Evolutionary conservation across 1,284 basidiomycete species (phyloP).

Genomic region (Porphyrellus sp.): DNA sequence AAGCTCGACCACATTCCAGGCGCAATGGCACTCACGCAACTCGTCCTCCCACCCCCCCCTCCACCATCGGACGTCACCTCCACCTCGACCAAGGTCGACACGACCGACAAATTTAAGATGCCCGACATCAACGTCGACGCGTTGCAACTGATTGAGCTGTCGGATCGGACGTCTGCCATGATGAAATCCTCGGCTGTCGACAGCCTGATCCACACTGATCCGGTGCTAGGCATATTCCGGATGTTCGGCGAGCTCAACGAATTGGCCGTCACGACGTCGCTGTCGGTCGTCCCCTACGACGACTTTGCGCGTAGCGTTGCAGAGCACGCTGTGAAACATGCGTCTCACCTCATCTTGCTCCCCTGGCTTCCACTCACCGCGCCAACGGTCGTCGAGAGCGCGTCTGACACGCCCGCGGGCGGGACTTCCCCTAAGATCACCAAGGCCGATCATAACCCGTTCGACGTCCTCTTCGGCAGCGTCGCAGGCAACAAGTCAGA

Average conservation of each 20-base stretch:
- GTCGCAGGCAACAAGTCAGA: slow-evolving; percentile 3
- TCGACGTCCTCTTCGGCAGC: slow-evolving; percentile 59
- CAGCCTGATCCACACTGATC: slow-evolving; percentile 71
- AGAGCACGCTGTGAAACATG: slow-evolving; percentile 59
- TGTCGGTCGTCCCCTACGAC: slow-evolving; percentile 67
- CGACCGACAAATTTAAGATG: slow-evolving; percentile 6
- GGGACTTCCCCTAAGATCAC: not conserved
- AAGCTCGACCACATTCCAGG: slow-evolving; percentile 83
- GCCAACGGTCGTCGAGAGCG: slow-evolving; percentile 4
- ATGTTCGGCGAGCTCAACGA: slow-evolving; percentile 80
- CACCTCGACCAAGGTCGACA: slow-evolving; percentile 11
- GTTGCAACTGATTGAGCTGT: slow-evolving; percentile 84
- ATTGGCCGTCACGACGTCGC: slow-evolving; percentile 61
- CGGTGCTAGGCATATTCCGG: slow-evolving; percentile 78
- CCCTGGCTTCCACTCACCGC: slow-evolving; percentile 61
- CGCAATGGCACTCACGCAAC: slow-evolving; percentile 67
- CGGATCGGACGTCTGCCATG: slow-evolving; percentile 87
- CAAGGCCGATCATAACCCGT: slow-evolving; percentile 43
- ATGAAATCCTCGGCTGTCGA: slow-evolving; percentile 83
- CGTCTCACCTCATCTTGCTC: slow-evolving; percentile 76
- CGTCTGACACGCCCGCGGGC: not conserved
- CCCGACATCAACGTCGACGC: slow-evolving; percentile 50
- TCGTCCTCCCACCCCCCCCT: slow-evolving; percentile 38
- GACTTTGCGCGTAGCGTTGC: slow-evolving; percentile 68
- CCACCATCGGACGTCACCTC: slow-evolving; percentile 1